Base-by-base conservation (phyloP, 31 red algal species). In the Bonnemaisonia californica region DNA sequence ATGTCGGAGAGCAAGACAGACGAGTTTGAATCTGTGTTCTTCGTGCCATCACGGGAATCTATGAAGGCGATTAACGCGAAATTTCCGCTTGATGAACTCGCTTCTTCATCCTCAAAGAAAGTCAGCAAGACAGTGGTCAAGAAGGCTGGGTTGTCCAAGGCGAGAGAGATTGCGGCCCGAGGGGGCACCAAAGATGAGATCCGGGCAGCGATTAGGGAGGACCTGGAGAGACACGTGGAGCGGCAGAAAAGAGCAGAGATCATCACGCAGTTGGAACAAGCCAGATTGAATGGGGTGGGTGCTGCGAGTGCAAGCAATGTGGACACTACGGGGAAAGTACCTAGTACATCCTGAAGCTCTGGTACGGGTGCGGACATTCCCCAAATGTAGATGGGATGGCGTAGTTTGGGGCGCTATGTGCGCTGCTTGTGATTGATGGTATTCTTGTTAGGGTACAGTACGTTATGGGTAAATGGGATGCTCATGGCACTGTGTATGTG, bases 21-120 rank as follows among this genome's bases (percentile, higher is more conserved):
- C 23, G 97, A 99, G 72, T 96, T 96, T 79, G 89, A 95, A 30
- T 82, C 81, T 36, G 82, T 99, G 8, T 89, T 99, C 74, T 99
- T 99, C 59, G 97, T 99, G 29, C 93, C 97, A 26, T 94, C 91
- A 29, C 84, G 91, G 18, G 91, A 94, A 62, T 62, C 83, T 16
- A 87, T 94, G 79, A 94, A 83, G 37, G 83, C 74, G 34, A 88
- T 94, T 30, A 87, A 87, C 38, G 78, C 77, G 4, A 88, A 87
- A 65, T 94, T 88, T 57, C 91, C 91, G 2, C 62, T 94, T 18
- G 91, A 94, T 56, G 91, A 94, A 18, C 60, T 94, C 16, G 74
- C 91, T 19, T 59, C 71, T 8, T 78, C 87, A n/a, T 78, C 36
- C 24, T 61, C 29, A 61, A 51, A 47, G 32, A 32, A 36, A 27